These are phyloP conservation scores for Stephanocyclus meneghinianus DNA, from an alignment of 352 stramenopile genomes.

Conservation along the genomic window DNA sequence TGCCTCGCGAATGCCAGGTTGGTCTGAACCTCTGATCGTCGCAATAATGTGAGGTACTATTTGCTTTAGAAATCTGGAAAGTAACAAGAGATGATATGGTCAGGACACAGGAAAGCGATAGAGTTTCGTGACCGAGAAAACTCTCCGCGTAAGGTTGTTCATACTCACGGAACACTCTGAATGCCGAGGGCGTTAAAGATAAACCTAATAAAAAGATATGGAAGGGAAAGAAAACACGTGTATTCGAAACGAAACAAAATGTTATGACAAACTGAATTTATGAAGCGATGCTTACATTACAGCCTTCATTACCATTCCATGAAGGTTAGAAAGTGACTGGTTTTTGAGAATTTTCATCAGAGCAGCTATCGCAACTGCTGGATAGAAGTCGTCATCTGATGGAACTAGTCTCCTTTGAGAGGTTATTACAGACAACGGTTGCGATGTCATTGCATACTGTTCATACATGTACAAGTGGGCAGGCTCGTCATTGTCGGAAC, in stretches of 20 bases:
- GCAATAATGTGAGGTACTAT: conserved; percentile 96
- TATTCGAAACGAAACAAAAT: neutral
- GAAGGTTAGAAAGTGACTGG: conserved; percentile 91
- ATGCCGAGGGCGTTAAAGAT: conserved; percentile 97
- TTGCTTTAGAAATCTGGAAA: conserved; percentile 42
- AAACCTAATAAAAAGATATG: conserved; percentile 90
- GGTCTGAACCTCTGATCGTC: conserved; percentile 87
- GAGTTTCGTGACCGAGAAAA: neutral
- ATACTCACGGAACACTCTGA: conserved; percentile 88
- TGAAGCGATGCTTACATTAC: conserved; percentile 4
- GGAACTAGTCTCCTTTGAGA: conserved; percentile 68
- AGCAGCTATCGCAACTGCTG: conserved; percentile 94
- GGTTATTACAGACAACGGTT: conserved; percentile 72
- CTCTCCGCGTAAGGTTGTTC: neutral
- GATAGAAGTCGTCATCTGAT: conserved; percentile 92
- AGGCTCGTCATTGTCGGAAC: conserved; percentile 76
- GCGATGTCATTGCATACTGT: conserved; percentile 82
- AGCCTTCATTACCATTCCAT: conserved; percentile 94
- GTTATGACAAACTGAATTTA: neutral
- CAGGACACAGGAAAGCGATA: neutral
- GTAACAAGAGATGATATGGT: neutral
- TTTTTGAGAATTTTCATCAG: conserved; percentile 95
- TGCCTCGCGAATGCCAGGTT: conserved; percentile 90
- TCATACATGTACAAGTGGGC: conserved; percentile 85
- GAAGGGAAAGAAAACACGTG: neutral